phyloP scores from a whole-genome alignment of 1,139 yeast genomes.

The Yamadazyma spencermartinsiae region DNA sequence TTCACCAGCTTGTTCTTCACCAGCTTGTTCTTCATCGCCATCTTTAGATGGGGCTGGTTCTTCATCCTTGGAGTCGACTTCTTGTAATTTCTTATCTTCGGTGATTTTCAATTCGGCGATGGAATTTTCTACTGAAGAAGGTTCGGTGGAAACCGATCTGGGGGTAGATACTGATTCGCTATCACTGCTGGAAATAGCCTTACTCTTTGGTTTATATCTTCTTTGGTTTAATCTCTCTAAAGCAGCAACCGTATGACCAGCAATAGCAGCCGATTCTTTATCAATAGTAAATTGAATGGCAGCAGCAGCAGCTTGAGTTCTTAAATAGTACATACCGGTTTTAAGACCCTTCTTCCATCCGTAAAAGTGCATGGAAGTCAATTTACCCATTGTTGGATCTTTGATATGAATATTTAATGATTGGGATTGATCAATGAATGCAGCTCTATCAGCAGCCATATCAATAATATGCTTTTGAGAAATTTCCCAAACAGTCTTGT shows the following conservation, averaged over 20 bases:
- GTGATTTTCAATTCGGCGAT: conserved; percentile 43
- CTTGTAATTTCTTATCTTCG: conserved; percentile 11
- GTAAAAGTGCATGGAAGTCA: conserved; percentile 61
- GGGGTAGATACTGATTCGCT: conserved; percentile 27
- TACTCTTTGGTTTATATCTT: conserved; percentile 30
- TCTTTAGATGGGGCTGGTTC: conserved; percentile 4
- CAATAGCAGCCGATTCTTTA: conserved; percentile 36
- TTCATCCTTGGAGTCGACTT: conserved; percentile 13
- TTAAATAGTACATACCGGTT: conserved; percentile 63
- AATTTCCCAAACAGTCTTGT: conserved; percentile 64
- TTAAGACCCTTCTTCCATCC: conserved; percentile 65
- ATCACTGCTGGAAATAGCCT: conserved; percentile 28
- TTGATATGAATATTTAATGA: conserved; percentile 57
- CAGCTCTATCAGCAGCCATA: conserved; percentile 63
- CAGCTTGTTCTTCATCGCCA: conserved; percentile 19
- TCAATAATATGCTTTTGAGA: conserved; percentile 56
- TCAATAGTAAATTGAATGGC: conserved; percentile 64
- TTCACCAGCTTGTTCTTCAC: conserved; percentile 25
- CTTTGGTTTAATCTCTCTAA: conserved; percentile 59
- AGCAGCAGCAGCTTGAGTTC: conserved; percentile 64
- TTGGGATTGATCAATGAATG: conserved; percentile 61
- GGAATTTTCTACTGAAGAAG: conserved; percentile 51
- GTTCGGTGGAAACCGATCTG: conserved; percentile 45
- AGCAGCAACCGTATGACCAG: conserved; percentile 53
- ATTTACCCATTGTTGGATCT: conserved; percentile 57